These are phyloP conservation scores for Edaphochlamys debaryana DNA, from an alignment of 139 green algal species.

Conservation along the genomic window DNA sequence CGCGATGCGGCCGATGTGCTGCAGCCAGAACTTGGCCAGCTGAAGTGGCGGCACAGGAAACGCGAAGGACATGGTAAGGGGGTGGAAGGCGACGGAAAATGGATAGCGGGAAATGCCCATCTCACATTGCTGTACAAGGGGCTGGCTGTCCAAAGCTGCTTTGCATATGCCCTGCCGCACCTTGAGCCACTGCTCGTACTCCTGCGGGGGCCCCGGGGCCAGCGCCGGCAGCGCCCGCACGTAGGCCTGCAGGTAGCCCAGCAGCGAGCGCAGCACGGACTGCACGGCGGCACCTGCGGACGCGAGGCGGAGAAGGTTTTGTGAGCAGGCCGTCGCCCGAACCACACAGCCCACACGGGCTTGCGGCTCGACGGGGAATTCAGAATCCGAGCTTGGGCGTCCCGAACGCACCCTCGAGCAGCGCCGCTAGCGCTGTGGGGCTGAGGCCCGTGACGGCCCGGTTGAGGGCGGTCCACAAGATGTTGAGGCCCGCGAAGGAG, in stretches of 20 bases:
- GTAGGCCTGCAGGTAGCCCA: conserved; percentile 13
- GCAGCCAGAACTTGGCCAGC: conserved; percentile 28
- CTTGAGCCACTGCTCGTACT: neutral
- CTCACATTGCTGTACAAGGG: neutral
- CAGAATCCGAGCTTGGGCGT: no score
- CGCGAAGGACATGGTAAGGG: no score
- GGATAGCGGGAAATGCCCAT: neutral
- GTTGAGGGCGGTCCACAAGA: conserved; percentile 14
- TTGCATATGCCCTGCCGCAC: neutral
- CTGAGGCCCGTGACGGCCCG: neutral
- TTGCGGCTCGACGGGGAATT: no score
- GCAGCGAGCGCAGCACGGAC: conserved; percentile 22
- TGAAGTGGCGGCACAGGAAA: neutral
- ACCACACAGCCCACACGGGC: neutral
- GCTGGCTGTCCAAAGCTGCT: no score
- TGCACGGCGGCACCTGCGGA: conserved; percentile 1
- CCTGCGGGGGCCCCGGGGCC: no score
- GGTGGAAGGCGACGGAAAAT: no score
- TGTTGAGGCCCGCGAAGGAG: conserved; percentile 35
- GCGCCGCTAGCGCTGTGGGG: no score
- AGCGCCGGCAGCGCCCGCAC: conserved; percentile 8
- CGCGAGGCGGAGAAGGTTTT: neutral
- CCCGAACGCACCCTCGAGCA: no score
- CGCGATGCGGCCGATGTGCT: neutral
- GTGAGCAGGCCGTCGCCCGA: no score